A percentile compares a stretch with the other conserved stretches of the same genome.
These are phyloP conservation scores for Stephanodiscus triporus DNA, from an alignment of 108 stramenopile species.

Conservation along the genomic window DNA sequence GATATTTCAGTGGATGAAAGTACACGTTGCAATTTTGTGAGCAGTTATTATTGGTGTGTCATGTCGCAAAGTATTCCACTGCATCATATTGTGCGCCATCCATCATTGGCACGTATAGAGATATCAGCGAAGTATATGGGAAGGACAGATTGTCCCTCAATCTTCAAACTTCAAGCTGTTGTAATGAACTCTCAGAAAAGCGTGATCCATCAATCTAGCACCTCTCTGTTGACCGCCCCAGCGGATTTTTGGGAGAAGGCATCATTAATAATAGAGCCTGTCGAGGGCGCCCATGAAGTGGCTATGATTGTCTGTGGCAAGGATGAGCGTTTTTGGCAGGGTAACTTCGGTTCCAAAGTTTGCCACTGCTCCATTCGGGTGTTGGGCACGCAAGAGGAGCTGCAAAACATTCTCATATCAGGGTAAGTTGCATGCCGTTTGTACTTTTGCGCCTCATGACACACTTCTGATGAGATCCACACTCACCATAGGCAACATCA, in stretches of 20 bases:
- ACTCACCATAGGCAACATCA: neutral
- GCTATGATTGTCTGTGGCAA: slow-evolving; percentile 58
- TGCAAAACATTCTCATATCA: slow-evolving; percentile 22
- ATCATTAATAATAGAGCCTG: slow-evolving; percentile 36
- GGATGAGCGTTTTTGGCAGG: slow-evolving; percentile 63
- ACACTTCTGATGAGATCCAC: neutral
- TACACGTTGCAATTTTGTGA: slow-evolving; percentile 64
- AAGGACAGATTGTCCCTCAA: slow-evolving; percentile 70
- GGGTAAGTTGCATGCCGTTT: slow-evolving; percentile 15
- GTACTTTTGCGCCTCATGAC: neutral
- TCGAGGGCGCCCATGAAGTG: slow-evolving; percentile 30
- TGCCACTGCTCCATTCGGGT: slow-evolving; percentile 63
- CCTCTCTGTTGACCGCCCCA: slow-evolving; percentile 49
- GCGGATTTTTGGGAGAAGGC: slow-evolving; percentile 66
- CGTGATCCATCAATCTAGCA: slow-evolving; percentile 20
- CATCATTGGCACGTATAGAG: slow-evolving; percentile 43
- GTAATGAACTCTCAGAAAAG: slow-evolving; percentile 24
- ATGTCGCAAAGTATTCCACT: slow-evolving; percentile 59
- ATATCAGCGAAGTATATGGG: slow-evolving; percentile 69
- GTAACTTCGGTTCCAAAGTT: slow-evolving; percentile 67
- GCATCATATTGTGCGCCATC: slow-evolving; percentile 26
- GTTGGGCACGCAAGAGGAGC: slow-evolving; percentile 41
- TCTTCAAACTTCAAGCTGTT: slow-evolving; percentile 55
- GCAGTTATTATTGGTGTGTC: slow-evolving; percentile 46
- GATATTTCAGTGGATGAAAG: slow-evolving; percentile 46